Conservation (phyloP, 2,329 filamentous ascomycete genomes). For the Fusarium sp. region DNA sequence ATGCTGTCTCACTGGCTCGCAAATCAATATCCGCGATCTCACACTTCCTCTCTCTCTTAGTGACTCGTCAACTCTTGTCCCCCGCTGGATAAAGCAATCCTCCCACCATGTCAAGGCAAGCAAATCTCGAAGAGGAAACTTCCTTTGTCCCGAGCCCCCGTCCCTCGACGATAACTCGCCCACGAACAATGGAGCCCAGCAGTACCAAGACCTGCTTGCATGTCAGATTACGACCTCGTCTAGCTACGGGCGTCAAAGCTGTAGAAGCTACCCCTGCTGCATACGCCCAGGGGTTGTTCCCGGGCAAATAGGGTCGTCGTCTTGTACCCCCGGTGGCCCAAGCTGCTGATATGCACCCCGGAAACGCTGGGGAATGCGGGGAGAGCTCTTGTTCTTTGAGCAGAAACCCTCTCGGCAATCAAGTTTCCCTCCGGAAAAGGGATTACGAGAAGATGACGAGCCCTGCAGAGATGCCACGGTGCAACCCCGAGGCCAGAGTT, state of each 20-base stretch:
- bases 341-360: constrained; percentile 18
- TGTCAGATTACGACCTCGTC: constrained; percentile 37
- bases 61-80: constrained; percentile 10
- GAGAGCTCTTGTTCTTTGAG: constrained; percentile 12
- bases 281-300: constrained; percentile 9
- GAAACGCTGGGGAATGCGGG: constrained; percentile 35
- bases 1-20: not conserved
- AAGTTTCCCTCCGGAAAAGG: constrained; percentile 3
- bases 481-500: not conserved
- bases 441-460: constrained; percentile 33
- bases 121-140: constrained; percentile 19
- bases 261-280: constrained; percentile 12
- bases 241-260: constrained; percentile 23
- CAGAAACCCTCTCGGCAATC: constrained; percentile 22
- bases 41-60: not conserved
- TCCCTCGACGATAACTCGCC: not conserved
- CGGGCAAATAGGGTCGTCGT: constrained; percentile 29
- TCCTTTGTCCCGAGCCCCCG: constrained; percentile 37
- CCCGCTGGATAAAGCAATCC: constrained; percentile 35
- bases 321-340: constrained; percentile 3
- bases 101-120: constrained; percentile 14
- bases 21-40: constrained; percentile 10
- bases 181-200: constrained; percentile 12
- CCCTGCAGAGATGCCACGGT: not conserved
- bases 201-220: constrained; percentile 24